A percentile compares a stretch with the other conserved stretches of the same genome.
Conservation (phyloP, 345 rosid genomes). For the Gossypium herbaceum region DNA sequence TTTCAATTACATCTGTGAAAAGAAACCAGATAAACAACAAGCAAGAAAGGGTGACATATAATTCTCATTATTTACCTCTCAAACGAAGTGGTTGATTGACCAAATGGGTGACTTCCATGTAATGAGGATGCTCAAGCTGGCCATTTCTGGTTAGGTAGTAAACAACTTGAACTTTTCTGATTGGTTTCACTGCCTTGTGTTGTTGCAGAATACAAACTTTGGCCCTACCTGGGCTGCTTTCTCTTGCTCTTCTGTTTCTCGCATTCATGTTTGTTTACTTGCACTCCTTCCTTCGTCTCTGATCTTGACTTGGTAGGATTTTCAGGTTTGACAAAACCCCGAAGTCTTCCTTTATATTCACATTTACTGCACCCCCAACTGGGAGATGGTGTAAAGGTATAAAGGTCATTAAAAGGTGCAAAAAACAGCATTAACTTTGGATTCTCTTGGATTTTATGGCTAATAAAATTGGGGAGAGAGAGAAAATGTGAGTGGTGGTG, state of each 20-base stretch:
- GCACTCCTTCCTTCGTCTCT: neutral
- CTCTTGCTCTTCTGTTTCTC: constrained; percentile 35
- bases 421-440: constrained; percentile 14
- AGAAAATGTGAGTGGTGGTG: constrained; percentile 3
- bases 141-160: constrained; percentile 90
- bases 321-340: neutral
- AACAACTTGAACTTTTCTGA: constrained; percentile 61
- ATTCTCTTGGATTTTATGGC: constrained; percentile 17
- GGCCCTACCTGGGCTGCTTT: constrained; percentile 43
- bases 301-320: neutral
- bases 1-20: constrained; percentile 54
- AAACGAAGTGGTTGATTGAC: constrained; percentile 74
- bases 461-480: neutral
- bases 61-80: constrained; percentile 39
- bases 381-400: constrained; percentile 10
- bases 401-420: neutral
- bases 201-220: constrained; percentile 24
- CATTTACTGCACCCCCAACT: neutral
- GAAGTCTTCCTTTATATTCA: neutral
- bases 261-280: constrained; percentile 24
- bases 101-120: constrained; percentile 64
- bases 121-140: constrained; percentile 91
- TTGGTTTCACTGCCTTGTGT: constrained; percentile 23
- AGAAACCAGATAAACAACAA: neutral
- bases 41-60: neutral